Evolutionary conservation across 2,329 filamentous ascomycete genomes (phyloP), one percentile per base, ranked within the genome.

Genomic region (Ophiostoma himal-ulmi): DNA sequence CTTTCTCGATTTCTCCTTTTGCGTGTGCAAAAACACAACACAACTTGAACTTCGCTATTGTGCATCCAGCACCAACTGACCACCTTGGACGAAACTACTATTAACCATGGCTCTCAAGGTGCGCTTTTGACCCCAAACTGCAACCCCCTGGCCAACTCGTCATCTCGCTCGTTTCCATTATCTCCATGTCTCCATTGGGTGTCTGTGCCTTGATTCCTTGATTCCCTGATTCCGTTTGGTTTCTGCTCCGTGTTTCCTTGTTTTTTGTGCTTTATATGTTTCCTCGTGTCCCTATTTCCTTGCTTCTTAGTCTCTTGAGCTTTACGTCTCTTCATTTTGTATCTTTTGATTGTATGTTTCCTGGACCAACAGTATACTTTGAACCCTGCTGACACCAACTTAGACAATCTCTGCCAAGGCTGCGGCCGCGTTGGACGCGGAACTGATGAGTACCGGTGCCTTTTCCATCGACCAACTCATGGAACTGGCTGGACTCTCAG

Each of bases 381-480:
- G 57, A 13, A 3, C 30, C 34, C 14, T 0, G 34, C 60, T 65
- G 36, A 65, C 30, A 30, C 62, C 22, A 8, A 14, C 67, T 65
- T 65, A 96, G 93, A 96, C 93, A 36, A 86, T 99, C 36, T 90
- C 90, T 11, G 90, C 94, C 60, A 93, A 95, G 80, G 92, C 93
- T 74, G 95, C 95, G 0, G 90, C 92, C 0, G 91, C 92, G 67
- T 86, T 99, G 22, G 95, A 99, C 78, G 89, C 92, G 79, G 94
- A 99, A 78, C 89, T 99, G 73, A 98, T 99, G 94, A 91, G 88
- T 77, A 86, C 87, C 13, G 88, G 89, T 0, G 93, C 91, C 10
- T 99, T 97, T 81, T 96, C 93, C 13, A 86, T 99, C 70, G 95
- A 98, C 78, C 95, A 99, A 80, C 83, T 99, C 67, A 98, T 99